Evolutionary conservation across 202 grass and related monocot species (phyloP).

Genomic region (Setaria viridis): DNA sequence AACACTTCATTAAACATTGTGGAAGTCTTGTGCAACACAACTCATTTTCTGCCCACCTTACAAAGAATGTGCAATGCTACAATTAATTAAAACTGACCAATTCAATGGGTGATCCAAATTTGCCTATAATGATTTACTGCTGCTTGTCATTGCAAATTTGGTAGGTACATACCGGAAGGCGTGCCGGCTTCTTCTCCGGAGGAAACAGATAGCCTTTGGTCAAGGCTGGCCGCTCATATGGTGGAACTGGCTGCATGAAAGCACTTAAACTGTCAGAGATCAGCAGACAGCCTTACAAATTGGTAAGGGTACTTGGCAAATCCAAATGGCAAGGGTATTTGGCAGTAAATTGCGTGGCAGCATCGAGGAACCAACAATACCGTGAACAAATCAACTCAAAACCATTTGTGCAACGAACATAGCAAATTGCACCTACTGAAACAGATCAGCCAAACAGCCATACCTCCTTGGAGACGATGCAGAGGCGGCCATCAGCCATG

Average conservation of each 20-base stretch:
- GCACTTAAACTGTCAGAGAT: conserved; percentile 22
- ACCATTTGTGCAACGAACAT: not conserved
- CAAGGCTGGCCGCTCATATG: conserved; percentile 91
- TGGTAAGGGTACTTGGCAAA: not conserved
- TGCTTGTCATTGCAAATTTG: conserved; percentile 26
- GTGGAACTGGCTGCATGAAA: conserved; percentile 69
- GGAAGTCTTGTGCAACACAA: conserved; percentile 11
- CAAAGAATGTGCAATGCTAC: conserved; percentile 6
- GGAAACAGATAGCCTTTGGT: conserved; percentile 96
- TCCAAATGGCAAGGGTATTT: not conserved
- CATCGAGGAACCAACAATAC: not conserved
- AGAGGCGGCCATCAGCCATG: conserved; percentile 87
- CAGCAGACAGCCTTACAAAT: conserved; percentile 16
- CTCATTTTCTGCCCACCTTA: not conserved
- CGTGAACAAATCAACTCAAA: not conserved
- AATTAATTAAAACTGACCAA: not conserved
- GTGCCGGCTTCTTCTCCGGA: conserved; percentile 86
- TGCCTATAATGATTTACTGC: not conserved
- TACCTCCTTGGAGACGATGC: conserved; percentile 98
- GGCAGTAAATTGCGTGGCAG: not conserved
- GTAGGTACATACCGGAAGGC: conserved; percentile 75
- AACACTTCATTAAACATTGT: not conserved
- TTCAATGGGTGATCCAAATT: not conserved
- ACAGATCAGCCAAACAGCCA: not conserved
- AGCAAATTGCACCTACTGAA: not conserved